A percentile compares a stretch with the other conserved stretches of the same genome.
phyloP scores from a whole-genome alignment of 129 eudicot species.

The Solidago caesia region DNA sequence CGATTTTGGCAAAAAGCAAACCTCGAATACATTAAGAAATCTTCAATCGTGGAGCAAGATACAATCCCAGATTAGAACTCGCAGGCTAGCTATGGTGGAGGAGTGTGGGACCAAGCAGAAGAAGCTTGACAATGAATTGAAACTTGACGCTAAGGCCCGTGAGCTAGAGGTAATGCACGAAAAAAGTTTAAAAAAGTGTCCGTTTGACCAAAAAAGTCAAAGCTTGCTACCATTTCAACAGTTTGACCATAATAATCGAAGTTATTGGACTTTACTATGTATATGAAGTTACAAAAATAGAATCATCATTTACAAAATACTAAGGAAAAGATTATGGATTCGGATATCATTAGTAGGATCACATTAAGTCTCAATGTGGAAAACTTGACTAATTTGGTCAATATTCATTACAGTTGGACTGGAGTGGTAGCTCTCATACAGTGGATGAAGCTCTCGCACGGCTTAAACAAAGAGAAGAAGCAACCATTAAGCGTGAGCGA shows the following conservation, averaged over 20 bases:
- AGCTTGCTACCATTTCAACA: not conserved
- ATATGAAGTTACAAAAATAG: too few relatives aligned
- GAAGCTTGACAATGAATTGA: conserved; percentile 77
- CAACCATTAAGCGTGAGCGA: conserved; percentile 85
- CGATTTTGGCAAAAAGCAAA: conserved; percentile 60
- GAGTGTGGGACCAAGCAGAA: conserved; percentile 76
- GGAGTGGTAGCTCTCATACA: conserved; percentile 75
- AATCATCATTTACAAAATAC: not conserved
- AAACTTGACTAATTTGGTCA: conserved; percentile 16
- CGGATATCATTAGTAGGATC: conserved; percentile 5
- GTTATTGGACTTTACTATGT: too few relatives aligned
- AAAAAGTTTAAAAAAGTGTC: not conserved
- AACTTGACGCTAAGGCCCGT: conserved; percentile 72
- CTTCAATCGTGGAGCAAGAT: conserved; percentile 87
- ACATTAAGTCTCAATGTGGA: not conserved
- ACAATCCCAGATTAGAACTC: conserved; percentile 67
- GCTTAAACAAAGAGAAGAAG: conserved; percentile 86
- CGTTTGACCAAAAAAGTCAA: conserved; percentile 13
- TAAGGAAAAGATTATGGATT: not conserved
- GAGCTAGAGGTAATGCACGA: conserved; percentile 54
- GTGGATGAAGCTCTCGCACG: conserved; percentile 71
- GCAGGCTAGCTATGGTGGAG: conserved; percentile 62
- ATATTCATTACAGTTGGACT: conserved; percentile 63
- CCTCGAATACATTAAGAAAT: conserved; percentile 59
- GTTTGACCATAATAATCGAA: not conserved